A percentile compares a stretch with the other conserved stretches of the same genome.
Evolutionary conservation across 495 filamentous ascomycete species (phyloP).

Genomic region (Aspergillus bertholletiae): DNA sequence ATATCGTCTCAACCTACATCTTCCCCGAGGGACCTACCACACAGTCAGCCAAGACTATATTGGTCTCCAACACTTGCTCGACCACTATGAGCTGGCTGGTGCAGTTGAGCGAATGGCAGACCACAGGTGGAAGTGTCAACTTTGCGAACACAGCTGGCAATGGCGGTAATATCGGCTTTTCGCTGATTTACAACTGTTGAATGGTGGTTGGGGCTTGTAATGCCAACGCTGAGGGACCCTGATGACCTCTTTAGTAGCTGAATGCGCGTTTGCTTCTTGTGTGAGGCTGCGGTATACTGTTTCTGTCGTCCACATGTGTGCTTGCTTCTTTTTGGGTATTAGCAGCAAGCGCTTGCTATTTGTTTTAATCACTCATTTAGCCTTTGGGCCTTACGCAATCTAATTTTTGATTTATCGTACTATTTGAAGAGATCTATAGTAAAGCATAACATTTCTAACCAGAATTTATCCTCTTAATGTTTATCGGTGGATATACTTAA

Average conservation of each 20-base stretch:
- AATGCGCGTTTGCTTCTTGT: neutral
- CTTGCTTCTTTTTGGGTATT: too few species aligned
- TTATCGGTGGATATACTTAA: too few species aligned
- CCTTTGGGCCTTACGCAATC: neutral
- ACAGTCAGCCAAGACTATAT: neutral
- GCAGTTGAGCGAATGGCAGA: slow-evolving; percentile 12
- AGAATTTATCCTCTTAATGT: too few species aligned
- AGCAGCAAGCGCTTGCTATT: too few species aligned
- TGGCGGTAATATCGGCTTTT: slow-evolving; percentile 7
- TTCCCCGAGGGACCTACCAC: slow-evolving; percentile 9
- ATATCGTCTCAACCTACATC: slow-evolving; percentile 6
- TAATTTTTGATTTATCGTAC: neutral
- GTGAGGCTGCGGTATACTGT: neutral
- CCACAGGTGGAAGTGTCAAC: slow-evolving; percentile 5
- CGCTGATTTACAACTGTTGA: slow-evolving; percentile 19
- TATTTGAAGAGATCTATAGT: neutral
- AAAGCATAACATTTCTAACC: neutral
- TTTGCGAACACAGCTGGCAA: slow-evolving; percentile 6
- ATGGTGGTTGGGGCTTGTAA: too few species aligned
- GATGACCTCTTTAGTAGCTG: neutral
- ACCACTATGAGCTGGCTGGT: slow-evolving; percentile 17
- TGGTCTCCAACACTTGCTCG: slow-evolving; percentile 11
- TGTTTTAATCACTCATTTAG: neutral
- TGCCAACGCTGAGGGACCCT: too few species aligned
- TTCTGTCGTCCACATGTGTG: neutral